Evolutionary conservation across 495 filamentous ascomycete species (phyloP), one percentile per base, ranked within the genome.

Genomic region (Aspergillus sclerotiicarbonarius): DNA sequence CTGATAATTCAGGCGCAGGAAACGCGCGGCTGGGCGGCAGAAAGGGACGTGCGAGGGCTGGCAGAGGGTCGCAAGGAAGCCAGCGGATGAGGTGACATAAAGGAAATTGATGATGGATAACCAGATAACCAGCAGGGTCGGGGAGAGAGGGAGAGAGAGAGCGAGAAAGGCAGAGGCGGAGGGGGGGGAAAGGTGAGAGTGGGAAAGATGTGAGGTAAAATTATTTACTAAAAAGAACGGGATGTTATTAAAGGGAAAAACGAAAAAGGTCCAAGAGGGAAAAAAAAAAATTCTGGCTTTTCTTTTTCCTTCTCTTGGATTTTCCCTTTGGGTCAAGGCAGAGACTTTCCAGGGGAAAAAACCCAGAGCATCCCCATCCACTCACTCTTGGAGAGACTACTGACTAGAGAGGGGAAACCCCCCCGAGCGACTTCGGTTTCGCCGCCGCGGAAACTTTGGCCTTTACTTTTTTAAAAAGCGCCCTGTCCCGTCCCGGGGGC

Each of bases 1-100:
- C 12, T 46, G 48, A 52, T 58, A 45, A 39, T 54, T 59, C 63
- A 77, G 60, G 66, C 75, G 73, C 75, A 69, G 48, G 62, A 77
- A 64, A 72, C 76, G 76, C 76, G 76, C 75, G 75, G 75, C 73
- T 77, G 67, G 51, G 70, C 71, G 71, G 70, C 63, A 68, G 31
- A 43, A 60, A 54, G 67, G 70, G 70, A 71, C 67, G 71, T 72
- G 73, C 68, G 66, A 71, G 62, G 8, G 45, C 54, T 32, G 56
- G 33, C 19, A 47, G 54, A 53, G 48, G 45, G 53, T 54, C 50
- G 45, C 44, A 49, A 53, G 46, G 58, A 48, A 51, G 43, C 45
- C 53, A 57, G 53, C 35, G 47, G 47, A 61, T 50, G 59, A 64
- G 61, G 69, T 77, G 75, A 77, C 76, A 79, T 79, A 76, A 79